Evolutionary conservation across 768 basidiomycete genomes (phyloP).

Genomic region (Galerina sulciceps): DNA sequence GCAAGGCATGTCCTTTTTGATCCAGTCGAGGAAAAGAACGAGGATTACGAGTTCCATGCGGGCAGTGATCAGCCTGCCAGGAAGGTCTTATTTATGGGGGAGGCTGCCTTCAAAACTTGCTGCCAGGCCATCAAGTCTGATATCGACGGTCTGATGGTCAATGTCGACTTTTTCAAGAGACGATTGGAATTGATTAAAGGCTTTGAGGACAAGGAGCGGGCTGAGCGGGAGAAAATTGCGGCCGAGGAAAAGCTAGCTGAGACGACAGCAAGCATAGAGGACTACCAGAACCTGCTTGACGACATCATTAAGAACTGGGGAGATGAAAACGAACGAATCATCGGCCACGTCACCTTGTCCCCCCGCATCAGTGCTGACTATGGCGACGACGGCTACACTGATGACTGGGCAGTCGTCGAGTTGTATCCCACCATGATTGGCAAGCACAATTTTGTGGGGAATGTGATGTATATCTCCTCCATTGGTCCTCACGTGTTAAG

Average conservation of each 20-base stretch:
- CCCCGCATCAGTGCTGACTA: conserved; percentile 27
- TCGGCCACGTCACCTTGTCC: conserved; percentile 32
- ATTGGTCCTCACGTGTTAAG: conserved; percentile 10
- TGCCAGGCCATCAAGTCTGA: no score
- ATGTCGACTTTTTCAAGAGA: no score
- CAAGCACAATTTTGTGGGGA: conserved; percentile 25
- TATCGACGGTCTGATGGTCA: no score
- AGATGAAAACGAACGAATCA: conserved; percentile 17
- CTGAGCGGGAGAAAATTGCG: conserved; percentile 1
- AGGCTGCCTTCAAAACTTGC: conserved; percentile 16
- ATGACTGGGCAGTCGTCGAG: conserved; percentile 29
- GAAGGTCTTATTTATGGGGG: conserved; percentile 30
- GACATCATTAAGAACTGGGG: conserved; percentile 29
- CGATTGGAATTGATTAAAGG: no score
- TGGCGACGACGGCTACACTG: conserved; percentile 22
- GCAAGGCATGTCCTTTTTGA: conserved; percentile 29
- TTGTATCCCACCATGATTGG: conserved; percentile 25
- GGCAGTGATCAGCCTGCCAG: neutral
- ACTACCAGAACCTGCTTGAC: conserved; percentile 14
- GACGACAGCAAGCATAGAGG: neutral
- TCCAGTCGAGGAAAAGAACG: conserved; percentile 19
- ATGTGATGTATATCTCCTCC: conserved; percentile 32
- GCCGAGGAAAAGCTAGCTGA: conserved; percentile 1
- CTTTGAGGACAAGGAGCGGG: conserved; percentile 4
- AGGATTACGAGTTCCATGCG: neutral